These are phyloP conservation scores for Penicillium sp. DNA, from an alignment of 2,329 filamentous ascomycete genomes.

Conservation along the genomic window DNA sequence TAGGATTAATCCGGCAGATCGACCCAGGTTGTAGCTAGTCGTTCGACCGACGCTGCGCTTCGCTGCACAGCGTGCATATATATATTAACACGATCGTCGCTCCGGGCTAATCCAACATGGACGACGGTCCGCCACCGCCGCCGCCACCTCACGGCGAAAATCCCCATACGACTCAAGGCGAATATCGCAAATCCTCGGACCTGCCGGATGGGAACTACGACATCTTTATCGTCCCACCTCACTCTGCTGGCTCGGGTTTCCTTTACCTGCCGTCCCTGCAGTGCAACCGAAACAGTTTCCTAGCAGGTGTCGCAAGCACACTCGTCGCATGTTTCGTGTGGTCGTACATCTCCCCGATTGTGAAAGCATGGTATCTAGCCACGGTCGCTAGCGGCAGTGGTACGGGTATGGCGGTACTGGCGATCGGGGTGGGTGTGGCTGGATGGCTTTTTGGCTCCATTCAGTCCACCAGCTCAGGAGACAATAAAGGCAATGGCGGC, in stretches of 20 bases:
- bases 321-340: slow-evolving; percentile 65
- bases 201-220: slow-evolving; percentile 87
- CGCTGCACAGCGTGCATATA: slow-evolving; percentile 7
- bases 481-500: slow-evolving; percentile 23
- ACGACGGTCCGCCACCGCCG: slow-evolving; percentile 54
- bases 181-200: slow-evolving; percentile 43
- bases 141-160: slow-evolving; percentile 78
- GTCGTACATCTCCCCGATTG: slow-evolving; percentile 61
- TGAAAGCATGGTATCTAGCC: slow-evolving; percentile 63
- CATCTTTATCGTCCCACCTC: slow-evolving; percentile 91
- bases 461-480: slow-evolving; percentile 40
- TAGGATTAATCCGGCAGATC: slow-evolving; percentile 11
- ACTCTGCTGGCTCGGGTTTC: slow-evolving; percentile 80
- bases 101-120: slow-evolving; percentile 21
- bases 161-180: slow-evolving; percentile 56
- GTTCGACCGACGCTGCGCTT: background rate
- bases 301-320: slow-evolving; percentile 73
- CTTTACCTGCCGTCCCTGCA: slow-evolving; percentile 85
- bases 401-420: slow-evolving; percentile 61
- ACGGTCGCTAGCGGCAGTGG: slow-evolving; percentile 65
- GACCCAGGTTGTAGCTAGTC: slow-evolving; percentile 3
- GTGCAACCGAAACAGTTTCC: slow-evolving; percentile 80
- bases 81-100: background rate
- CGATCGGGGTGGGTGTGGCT: slow-evolving; percentile 63
- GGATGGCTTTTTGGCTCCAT: slow-evolving; percentile 68